Base-by-base conservation (phyloP, 148 eudicot species). In the Rheum nobile region DNA sequence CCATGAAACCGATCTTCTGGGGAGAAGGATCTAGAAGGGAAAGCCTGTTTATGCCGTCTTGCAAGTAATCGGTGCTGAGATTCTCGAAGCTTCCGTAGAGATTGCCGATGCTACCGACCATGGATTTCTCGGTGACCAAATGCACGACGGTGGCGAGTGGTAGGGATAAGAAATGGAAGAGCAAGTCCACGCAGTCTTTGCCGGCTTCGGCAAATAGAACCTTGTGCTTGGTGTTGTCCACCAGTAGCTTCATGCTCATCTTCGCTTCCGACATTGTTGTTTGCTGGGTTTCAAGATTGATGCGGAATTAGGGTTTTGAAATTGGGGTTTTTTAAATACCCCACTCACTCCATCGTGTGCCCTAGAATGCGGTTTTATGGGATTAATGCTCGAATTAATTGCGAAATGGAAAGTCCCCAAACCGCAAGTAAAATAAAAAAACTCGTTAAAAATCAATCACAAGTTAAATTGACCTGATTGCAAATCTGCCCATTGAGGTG, bases 211-310 rank as follows among this genome's bases (percentile, higher is more conserved):
- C 69, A 7, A 65, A 65, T 1, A 65, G 22, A 1, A 65, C 39
- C 32, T 6, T 31, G 39, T 7, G 38, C 69, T 65, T 65, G 39
- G 21, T 32, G 6, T 31, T 65, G 69, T 65, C 69, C 0, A 65
- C 22, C 0, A 65, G 69, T 65, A 65, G 69, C 69, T 65, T 65
- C 69, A 65, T 65, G 31, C 10, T 65, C 39, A 65, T 31, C 39
- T 65, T 65, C 19, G 38, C 8, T 21, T 63, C 38, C 1, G 39
- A 14, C 69, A 65, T 65, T 16, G 0, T 57, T 32, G 39, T 29
- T 16, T 57, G 6, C 12, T n/a, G 26, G 4, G 21, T 54, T 1
- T 54, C 37, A 35, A 4, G 37, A 35, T 54, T 22, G 61, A 21
- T 54, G 19, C 6, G 0, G 28, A 54, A n/a, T 8, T 54, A 8